Conservation (phyloP, 306 rosid species). For the Fragaria vesca region DNA sequence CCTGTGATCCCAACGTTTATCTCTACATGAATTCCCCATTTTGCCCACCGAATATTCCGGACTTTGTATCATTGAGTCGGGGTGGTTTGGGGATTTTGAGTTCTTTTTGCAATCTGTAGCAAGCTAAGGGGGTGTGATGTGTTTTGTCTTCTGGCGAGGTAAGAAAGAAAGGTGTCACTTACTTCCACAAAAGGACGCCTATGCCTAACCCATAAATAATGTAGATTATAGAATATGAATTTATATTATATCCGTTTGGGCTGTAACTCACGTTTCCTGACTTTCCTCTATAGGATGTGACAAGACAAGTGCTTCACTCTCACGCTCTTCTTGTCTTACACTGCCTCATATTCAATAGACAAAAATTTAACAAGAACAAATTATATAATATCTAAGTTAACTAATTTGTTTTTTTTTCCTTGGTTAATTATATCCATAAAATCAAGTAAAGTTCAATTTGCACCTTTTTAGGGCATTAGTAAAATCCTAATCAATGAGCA, state of each 20-base stretch:
- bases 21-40: constrained; percentile 13
- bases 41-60: constrained; percentile 1
- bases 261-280: not conserved
- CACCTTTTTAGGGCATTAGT: too few relatives aligned
- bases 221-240: not conserved
- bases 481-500: too few relatives aligned
- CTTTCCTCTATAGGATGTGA: not conserved
- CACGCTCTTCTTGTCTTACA: constrained; percentile 34
- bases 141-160: constrained; percentile 50
- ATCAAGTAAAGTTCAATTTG: too few relatives aligned
- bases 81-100: constrained; percentile 19
- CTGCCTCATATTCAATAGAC: not conserved
- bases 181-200: constrained; percentile 31
- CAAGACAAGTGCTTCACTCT: constrained; percentile 14
- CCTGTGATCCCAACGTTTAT: constrained; percentile 59
- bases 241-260: not conserved
- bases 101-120: constrained; percentile 32
- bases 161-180: constrained; percentile 17
- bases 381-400: not conserved
- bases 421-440: too few relatives aligned
- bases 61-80: rapidly evolving
- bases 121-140: constrained; percentile 55
- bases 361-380: not conserved
- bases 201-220: not conserved
- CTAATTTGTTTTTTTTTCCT: too few relatives aligned